Evolutionary conservation across 2,329 filamentous ascomycete genomes (phyloP), one percentile per base, ranked within the genome.

Genomic region (Diatrype stigma): DNA sequence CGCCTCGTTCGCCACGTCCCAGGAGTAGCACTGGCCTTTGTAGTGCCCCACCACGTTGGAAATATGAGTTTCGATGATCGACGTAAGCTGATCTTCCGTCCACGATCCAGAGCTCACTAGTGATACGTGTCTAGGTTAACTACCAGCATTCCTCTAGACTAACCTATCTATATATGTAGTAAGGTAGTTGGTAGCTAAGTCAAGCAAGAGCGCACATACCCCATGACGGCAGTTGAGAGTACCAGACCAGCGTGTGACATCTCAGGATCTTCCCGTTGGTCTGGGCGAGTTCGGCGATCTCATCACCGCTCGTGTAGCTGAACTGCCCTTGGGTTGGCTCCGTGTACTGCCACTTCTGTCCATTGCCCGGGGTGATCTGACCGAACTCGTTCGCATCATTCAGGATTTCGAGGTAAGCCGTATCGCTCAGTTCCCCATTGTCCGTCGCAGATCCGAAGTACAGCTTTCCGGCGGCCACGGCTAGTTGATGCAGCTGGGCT

Each of bases 381-480:
- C 84, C 85, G 59, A 87, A 87, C 60, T 86, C 81, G 45, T 71
- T 68, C 7, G 62, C 69, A 63, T 84, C 70, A 55, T 73, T 74
- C 40, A 85, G 70, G 53, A 85, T 79, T 19, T 69, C 64, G 17
- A 75, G 68, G 65, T 87, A 89, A 26, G 73, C 60, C 12, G 67
- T 62, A 65, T 87, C 80, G 42, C 68, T 71, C 34, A 81, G 64
- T 55, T 80, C 76, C 2, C 65, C 63, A 51, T 86, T 84, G 63
- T 87, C 81, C 40, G 82, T 81, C 1, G 84, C 83, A 1, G 81
- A 80, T 49, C 85, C 85, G 49, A 86, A 87, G 70, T 86, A 87
- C 55, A 75, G 63, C 54, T 80, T 72, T 19, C 81, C 82, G 38
- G 79, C 78, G 48, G 73, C 73, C 53, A 76, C 72, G 45, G 82